Conservation (phyloP, 495 filamentous ascomycete genomes). For the Podospora didyma region DNA sequence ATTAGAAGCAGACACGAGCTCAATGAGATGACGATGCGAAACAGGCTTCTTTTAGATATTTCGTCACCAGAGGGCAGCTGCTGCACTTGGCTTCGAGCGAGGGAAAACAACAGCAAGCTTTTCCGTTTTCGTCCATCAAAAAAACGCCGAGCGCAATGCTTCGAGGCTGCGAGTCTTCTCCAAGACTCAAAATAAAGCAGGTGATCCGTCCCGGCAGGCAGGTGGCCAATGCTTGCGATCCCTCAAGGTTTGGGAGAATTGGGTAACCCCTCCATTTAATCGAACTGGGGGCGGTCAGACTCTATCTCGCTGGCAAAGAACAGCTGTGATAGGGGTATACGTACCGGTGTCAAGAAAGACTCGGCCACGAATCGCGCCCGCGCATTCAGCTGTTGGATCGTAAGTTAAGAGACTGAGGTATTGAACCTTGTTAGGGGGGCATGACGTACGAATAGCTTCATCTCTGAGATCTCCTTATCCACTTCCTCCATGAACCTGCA, state of each 20-base stretch:
- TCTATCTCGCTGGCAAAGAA: not conserved
- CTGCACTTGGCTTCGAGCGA: not conserved
- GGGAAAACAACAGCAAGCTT: not conserved
- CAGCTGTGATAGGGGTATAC: conserved; percentile 26
- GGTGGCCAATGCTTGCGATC: not conserved
- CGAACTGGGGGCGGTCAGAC: conserved; percentile 7
- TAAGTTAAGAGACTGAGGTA: conserved; percentile 6
- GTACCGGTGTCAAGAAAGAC: conserved; percentile 92
- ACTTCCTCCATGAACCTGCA: conserved; percentile 90
- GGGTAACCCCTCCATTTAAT: not conserved
- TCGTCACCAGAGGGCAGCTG: not conserved
- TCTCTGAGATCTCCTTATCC: conserved; percentile 98
- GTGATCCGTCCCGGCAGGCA: not conserved
- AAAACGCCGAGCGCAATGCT: not conserved
- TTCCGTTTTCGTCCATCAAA: not conserved
- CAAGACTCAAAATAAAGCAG: not conserved
- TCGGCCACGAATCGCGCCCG: conserved; percentile 97
- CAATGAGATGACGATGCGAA: too few relatives aligned
- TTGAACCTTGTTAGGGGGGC: not conserved
- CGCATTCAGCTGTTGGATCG: conserved; percentile 73
- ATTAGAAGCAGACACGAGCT: too few relatives aligned
- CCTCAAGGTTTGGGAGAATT: not conserved
- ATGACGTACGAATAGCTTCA: conserved; percentile 93
- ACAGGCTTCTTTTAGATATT: too few relatives aligned
- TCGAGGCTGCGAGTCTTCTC: not conserved